Evolutionary conservation across 805 yeast species (phyloP), one percentile per base, ranked within the genome.

Genomic region (Pichia manshurica): DNA sequence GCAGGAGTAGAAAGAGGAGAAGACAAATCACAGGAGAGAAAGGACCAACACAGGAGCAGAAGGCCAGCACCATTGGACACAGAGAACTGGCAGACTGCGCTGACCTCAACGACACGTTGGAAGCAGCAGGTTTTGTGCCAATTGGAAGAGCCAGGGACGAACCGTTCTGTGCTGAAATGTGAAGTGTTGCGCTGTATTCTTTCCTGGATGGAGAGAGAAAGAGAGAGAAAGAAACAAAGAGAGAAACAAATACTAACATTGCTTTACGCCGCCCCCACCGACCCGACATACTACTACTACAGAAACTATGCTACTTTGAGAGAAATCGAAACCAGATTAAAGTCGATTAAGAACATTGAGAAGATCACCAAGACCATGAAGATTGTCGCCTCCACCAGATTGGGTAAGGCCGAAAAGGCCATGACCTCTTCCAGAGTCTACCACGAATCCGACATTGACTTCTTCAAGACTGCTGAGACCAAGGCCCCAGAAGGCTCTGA

Each of bases 311-410:
- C 99, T 64, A 93, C 99, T 60, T 79, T 93, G 69, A 91, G 97
- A 77, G 99, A 93, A 74, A 95, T 93, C 66, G 99, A 93, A 78
- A 85, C 80, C 71, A 95, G 99, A 78, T 82, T 93, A 68, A 93
- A 93, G 78, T 88, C 97, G 57, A 93, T 93, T 70, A 93, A 91
- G 79, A 93, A 93, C 80, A 91, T 93, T 70, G 97, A 93, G 76
- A 93, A 93, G 78, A 93, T 93, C 75, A 93, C 99, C 74, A 93
- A 93, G 75, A 93, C 99, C 71, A 93, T 93, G 98, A 93, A 90
- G 79, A 84, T 93, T 73, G 99, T 93, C 64, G 99, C 99, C 37
- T 91, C 98, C 37, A 93, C 99, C 60, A 85, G 96, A 75, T 81
- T 93, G 69, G 77, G 81, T 68, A 89, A 87, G 74, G 99, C 99